Conservation (phyloP, 495 filamentous ascomycete genomes). For the Wilcoxina mikolae region DNA sequence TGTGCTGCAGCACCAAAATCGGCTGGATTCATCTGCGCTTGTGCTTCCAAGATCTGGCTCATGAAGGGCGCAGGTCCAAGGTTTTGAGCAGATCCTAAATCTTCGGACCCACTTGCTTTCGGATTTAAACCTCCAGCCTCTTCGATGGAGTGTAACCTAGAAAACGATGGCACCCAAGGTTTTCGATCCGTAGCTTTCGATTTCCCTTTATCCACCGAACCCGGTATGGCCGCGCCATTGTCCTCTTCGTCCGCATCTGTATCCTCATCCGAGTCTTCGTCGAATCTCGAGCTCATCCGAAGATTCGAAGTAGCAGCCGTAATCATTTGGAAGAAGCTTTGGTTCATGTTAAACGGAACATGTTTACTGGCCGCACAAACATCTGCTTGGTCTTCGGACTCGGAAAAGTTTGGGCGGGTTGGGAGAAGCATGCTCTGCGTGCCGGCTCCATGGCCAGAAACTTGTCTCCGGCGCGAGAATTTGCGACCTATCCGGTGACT, state of each 20-base stretch:
- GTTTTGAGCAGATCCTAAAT: not conserved
- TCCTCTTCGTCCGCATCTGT: slow-evolving; percentile 16
- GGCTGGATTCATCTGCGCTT: slow-evolving; percentile 43
- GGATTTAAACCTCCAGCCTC: not conserved
- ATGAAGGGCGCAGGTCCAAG: slow-evolving; percentile 48
- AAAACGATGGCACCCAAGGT: slow-evolving; percentile 1
- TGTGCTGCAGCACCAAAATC: slow-evolving; percentile 34
- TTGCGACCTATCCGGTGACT: not conserved
- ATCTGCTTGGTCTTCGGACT: slow-evolving; percentile 21
- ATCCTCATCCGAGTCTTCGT: slow-evolving; percentile 59
- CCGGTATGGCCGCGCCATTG: slow-evolving; percentile 13
- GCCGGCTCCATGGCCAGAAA: not conserved
- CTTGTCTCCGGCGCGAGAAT: not conserved
- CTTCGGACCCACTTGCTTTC: not conserved
- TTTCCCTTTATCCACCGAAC: slow-evolving; percentile 7
- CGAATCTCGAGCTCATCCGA: slow-evolving; percentile 67
- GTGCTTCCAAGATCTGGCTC: slow-evolving; percentile 72
- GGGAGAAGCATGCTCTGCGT: slow-evolving; percentile 25
- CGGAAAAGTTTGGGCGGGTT: slow-evolving; percentile 12
- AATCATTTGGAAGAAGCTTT: slow-evolving; percentile 87
- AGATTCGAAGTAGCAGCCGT: slow-evolving; percentile 72
- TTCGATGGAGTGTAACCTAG: slow-evolving; percentile 5
- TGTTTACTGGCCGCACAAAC: slow-evolving; percentile 23
- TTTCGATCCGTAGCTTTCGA: not conserved
- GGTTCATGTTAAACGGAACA: slow-evolving; percentile 56